Base-by-base conservation (phyloP, 495 filamentous ascomycete genomes). In the Halenospora varia region DNA sequence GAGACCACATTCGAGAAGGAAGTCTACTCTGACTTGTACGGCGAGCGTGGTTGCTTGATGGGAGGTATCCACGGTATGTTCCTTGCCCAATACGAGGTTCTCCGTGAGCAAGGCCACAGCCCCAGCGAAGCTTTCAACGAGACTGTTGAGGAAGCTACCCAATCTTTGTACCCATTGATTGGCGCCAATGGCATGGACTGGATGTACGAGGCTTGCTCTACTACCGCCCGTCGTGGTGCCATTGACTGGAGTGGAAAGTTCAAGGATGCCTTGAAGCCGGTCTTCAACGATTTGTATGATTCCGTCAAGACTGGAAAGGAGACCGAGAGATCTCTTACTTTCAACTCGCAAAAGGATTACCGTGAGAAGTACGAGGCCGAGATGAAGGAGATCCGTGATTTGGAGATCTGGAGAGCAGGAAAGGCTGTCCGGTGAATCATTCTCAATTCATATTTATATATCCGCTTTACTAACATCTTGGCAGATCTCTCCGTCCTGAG, bases 41-140 rank as follows among this genome's bases (percentile, higher is more conserved):
- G 94, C 75, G 94, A 98, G 87, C 92, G 94, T 78, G 94, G 95
- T 71, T 98, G 95, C 83, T 80, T 98, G 65, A 98, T 97, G 95
- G 95, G 94, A 67, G 94, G 95, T 76, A 98, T 98, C 77, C 95
- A 98, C 83, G 94, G 94, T 77, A 97, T 98, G 94, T 98, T 98
- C 88, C 90, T 98, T 64, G 94, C 94, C 58, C 94, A 98, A 82
- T 97, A 98, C 82, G 95, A 98, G 83, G 94, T 97, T 67, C 92
- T 98, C 73, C 94, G 94, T 70, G 94, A 98, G 84, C 83, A 88
- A 63, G 94, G 94, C 75, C 94, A 98, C 85, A 86, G 80, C 80
- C 94, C 94, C 69, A 92, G 88, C 68, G 95, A 98, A 81, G 94
- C 94, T 60, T 97, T 98, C 88, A 97, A 98, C 82, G 94, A 97